Evolutionary conservation across 2,329 filamentous ascomycete species (phyloP), one percentile per base, ranked within the genome.

Genomic region (Fusarium oligoseptatum): DNA sequence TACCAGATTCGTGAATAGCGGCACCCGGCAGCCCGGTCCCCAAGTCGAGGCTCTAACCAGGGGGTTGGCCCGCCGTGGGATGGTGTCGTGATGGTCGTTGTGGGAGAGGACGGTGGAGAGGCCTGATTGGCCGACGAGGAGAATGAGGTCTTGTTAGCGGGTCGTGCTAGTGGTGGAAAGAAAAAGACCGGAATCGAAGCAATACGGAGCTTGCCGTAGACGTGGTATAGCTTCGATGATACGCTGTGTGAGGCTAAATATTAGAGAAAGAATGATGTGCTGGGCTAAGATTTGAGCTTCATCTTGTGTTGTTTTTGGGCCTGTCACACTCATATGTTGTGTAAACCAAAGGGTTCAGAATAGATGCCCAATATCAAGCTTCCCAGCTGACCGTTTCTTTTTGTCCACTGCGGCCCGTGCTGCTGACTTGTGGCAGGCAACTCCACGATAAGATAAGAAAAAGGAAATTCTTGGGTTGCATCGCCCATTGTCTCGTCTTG

Each of bases 381-480:
- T 17, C 10, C 29, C 15, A 11, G n/a, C 15, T 52, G 48, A 32
- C 24, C n/a, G 24, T 10, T 3, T 32, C 15, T 52, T 52, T 52
- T 52, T 52, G 48, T n/a, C 48, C 48, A 15, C 24, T 24, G 1
- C 27, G 17, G 24, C 9, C 48, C 27, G 48, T 24, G 24, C 24
- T 24, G 24, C 24, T 27, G 45, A 12, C 45, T 48, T 50, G 45
- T 50, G 45, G 45, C 45, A 50, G 45, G 45, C 45, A 50, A 52
- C 34, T 8, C 6, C 17, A 56, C 56, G 78, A 80, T 80, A 78
- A 80, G 78, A 80, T 80, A 80, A 77, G 64, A 61, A 66, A 66
- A 57, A 67, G 64, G 68, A 78, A 76, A 75, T 78, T 72, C 70
- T 73, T 73, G 60, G 68, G 66, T 71, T 71, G 64, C 71, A 70